Base-by-base conservation (phyloP, 495 filamentous ascomycete genomes). In the Aspergillus panamensis region DNA sequence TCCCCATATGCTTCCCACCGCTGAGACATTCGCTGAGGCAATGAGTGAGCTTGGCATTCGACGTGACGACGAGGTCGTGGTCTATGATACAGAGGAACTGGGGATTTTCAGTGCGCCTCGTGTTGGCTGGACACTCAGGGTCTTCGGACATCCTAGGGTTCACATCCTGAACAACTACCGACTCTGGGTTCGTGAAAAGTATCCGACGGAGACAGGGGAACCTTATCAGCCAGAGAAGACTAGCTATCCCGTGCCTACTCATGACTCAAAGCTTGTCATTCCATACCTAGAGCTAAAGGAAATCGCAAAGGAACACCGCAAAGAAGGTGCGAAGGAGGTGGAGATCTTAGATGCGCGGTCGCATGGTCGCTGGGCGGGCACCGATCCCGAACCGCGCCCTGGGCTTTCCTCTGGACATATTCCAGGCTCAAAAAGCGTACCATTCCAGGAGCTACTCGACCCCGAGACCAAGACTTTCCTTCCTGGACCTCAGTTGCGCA, bases 81-180 rank as follows among this genome's bases (percentile, higher is more conserved):
- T 98, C 8, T 98, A 97, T 66, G 94, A 98, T 70, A 85, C 85
- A 7, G 81, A 85, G 42, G 90, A 97, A 69, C 72, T 92, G 25
- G 94, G 94, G 4, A 91, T 98, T 47, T 96, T 98, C 77, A 91
- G 87, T 61, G 94, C 93, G 0, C 95, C 94, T 2, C 81, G 95
- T 51, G 92, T 94, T 6, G 93, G 83, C 35, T 98, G 94, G 94
- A 97, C 92, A 8, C 75, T 98, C 55, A 82, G 83, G 57, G 84
- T 92, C 21, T 96, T 96, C 68, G 93, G 94, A 10, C 94, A 98
- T 71, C 80, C 85, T n/a, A 84, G 81, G 59, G 93, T 97, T 6
- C 90, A 96, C 70, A 66, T 98, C 35, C 75, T 98, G 53, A 94
- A 98, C 73, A 98, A 97, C 73, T 98, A 96, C 75, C 85, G 85